Conservation (phyloP, 2,329 filamentous ascomycete genomes). For the Xylaria sp. region DNA sequence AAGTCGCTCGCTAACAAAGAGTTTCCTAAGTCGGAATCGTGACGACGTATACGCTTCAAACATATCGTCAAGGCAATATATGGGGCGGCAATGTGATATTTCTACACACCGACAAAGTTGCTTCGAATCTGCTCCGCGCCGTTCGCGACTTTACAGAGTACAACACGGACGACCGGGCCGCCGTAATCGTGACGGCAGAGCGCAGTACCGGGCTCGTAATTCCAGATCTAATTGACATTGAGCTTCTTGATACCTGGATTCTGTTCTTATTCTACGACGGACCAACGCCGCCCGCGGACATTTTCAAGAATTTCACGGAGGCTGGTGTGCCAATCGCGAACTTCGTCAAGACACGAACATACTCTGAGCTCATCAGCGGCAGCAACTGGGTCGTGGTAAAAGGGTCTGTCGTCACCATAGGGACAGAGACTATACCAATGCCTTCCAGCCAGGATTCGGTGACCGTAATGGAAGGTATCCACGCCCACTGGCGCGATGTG, state of each 20-base stretch:
- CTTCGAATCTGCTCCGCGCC: conserved; percentile 56
- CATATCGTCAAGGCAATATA: conserved; percentile 53
- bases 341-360: conserved; percentile 58
- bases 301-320: conserved; percentile 66
- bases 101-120: conserved; percentile 44
- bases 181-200: conserved; percentile 66
- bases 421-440: conserved; percentile 52
- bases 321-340: conserved; percentile 53
- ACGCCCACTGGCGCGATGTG: conserved; percentile 50
- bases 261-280: conserved; percentile 73
- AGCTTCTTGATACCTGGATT: conserved; percentile 63
- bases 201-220: conserved; percentile 48
- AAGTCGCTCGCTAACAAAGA: conserved; percentile 7
- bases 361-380: conserved; percentile 56
- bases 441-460: conserved; percentile 43
- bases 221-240: conserved; percentile 41
- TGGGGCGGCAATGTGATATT: conserved; percentile 58
- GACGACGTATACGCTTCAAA: conserved; percentile 56
- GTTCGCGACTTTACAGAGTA: conserved; percentile 66
- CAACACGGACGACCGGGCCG: conserved; percentile 67
- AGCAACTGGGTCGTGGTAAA: conserved; percentile 56
- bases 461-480: conserved; percentile 47
- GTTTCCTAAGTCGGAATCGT: conserved; percentile 55
- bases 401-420: conserved; percentile 49
- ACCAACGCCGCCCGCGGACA: conserved; percentile 57